Evolutionary conservation across 805 yeast genomes (phyloP).

Genomic region (Starmera pachycereana): DNA sequence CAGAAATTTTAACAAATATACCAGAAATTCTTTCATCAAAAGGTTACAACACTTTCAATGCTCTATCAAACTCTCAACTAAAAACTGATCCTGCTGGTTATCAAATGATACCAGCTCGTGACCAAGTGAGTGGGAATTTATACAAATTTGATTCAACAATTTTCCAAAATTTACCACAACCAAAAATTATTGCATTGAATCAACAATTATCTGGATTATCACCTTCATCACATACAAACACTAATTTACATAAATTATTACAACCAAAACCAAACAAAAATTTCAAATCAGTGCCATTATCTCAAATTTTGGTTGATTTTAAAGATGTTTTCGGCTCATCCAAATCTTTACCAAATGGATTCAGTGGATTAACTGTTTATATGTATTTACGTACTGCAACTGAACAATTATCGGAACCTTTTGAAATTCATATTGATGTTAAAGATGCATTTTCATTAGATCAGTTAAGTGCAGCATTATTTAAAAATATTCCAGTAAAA

Average conservation of each 20-base stretch:
- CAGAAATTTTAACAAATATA: slow-evolving; percentile 43
- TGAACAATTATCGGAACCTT: slow-evolving; percentile 68
- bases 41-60: slow-evolving; percentile 23
- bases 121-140: slow-evolving; percentile 46
- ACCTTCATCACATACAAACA: slow-evolving; percentile 53
- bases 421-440: slow-evolving; percentile 53
- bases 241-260: slow-evolving; percentile 24
- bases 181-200: slow-evolving; percentile 52
- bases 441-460: slow-evolving; percentile 51
- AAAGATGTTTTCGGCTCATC: slow-evolving; percentile 59
- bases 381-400: slow-evolving; percentile 57
- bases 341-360: slow-evolving; percentile 51
- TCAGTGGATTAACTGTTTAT: slow-evolving; percentile 62
- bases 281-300: slow-evolving; percentile 36
- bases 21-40: slow-evolving; percentile 48
- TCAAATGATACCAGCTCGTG: slow-evolving; percentile 59
- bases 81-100: slow-evolving; percentile 50
- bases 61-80: slow-evolving; percentile 15
- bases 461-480: slow-evolving; percentile 68
- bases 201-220: slow-evolving; percentile 65
- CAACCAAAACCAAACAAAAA: slow-evolving; percentile 36
- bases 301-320: slow-evolving; percentile 68
- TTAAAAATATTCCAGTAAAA: slow-evolving; percentile 61
- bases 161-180: slow-evolving; percentile 25
- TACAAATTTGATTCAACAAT: slow-evolving; percentile 25